These are phyloP conservation scores for Penstemon newberryi DNA, from an alignment of 257 asterid species.

Conservation along the genomic window DNA sequence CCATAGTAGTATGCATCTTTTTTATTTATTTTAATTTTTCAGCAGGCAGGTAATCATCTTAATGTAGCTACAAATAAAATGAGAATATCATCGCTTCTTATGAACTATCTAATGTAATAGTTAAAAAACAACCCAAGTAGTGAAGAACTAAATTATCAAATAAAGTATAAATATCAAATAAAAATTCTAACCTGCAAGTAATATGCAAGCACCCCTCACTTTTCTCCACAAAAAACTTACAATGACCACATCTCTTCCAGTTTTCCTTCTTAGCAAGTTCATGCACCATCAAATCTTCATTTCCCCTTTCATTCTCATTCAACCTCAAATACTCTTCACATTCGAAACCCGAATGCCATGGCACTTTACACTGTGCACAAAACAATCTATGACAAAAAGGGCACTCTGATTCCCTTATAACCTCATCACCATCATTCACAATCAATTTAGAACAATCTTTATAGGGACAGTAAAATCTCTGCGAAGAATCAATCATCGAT, in stretches of 20 bases:
- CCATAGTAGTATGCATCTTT: too few species aligned
- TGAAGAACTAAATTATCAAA: too few species aligned
- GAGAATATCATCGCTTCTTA: too few species aligned
- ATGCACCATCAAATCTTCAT: conserved; percentile 44
- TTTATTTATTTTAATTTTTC: too few species aligned
- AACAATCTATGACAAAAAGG: conserved; percentile 46
- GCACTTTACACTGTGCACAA: conserved; percentile 46
- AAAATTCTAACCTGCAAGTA: conserved; percentile 39
- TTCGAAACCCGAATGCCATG: conserved; percentile 48
- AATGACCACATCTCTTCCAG: conserved; percentile 50
- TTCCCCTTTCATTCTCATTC: conserved; percentile 36
- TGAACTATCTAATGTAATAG: too few species aligned
- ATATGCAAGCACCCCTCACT: conserved; percentile 48
- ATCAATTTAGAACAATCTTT: conserved; percentile 51
- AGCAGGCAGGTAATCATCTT: too few species aligned
- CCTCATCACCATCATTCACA: conserved; percentile 33
- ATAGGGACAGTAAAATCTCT: conserved; percentile 54
- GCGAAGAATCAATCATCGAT: conserved; percentile 32
- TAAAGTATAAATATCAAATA: background rate
- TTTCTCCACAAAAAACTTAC: conserved; percentile 44
- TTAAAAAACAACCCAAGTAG: too few species aligned
- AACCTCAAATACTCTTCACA: conserved; percentile 40
- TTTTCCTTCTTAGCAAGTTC: conserved; percentile 40
- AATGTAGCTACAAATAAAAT: too few species aligned
- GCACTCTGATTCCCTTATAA: conserved; percentile 46